Evolutionary conservation across 208 protist genomes (phyloP).

Genomic region (Borovskyia barvae): DNA sequence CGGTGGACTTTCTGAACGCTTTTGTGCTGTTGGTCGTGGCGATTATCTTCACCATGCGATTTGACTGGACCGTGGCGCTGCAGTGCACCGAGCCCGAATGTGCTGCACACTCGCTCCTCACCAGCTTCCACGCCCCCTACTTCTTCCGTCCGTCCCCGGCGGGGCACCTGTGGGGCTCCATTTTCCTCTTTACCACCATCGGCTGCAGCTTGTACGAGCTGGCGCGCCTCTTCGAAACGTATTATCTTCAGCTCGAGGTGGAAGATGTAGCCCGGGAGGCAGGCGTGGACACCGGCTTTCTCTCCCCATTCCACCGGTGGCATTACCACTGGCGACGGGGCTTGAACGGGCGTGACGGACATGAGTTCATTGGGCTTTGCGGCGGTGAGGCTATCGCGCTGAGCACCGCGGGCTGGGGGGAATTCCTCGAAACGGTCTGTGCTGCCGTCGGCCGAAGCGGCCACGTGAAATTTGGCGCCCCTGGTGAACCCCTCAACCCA

Average conservation of each 20-base stretch:
- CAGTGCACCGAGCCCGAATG: constrained; percentile 66
- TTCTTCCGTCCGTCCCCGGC: constrained; percentile 22
- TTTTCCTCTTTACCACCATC: constrained; percentile 46
- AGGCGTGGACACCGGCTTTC: constrained; percentile 58
- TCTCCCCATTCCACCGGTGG: constrained; percentile 58
- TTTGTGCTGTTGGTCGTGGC: constrained; percentile 44
- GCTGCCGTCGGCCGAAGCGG: constrained; percentile 20
- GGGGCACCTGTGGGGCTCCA: constrained; percentile 33
- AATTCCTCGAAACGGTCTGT: constrained; percentile 66
- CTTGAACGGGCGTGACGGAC: constrained; percentile 29
- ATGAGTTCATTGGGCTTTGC: constrained; percentile 30
- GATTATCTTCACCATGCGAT: constrained; percentile 56
- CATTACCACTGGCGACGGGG: constrained; percentile 33
- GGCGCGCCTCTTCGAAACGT: constrained; percentile 42
- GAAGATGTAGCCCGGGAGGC: constrained; percentile 46
- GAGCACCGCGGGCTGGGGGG: constrained; percentile 60
- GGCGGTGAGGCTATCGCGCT: constrained; percentile 35
- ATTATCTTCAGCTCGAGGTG: constrained; percentile 44
- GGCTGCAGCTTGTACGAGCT: constrained; percentile 53
- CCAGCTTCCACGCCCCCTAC: constrained; percentile 38
- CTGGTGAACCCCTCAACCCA: constrained; percentile 41
- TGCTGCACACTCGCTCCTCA: constrained; percentile 29
- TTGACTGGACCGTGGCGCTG: constrained; percentile 57
- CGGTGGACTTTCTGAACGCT: constrained; percentile 72
- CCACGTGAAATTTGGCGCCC: constrained; percentile 23